Evolutionary conservation across 2,329 filamentous ascomycete species (phyloP).

Genomic region (Camillea tinctor): DNA sequence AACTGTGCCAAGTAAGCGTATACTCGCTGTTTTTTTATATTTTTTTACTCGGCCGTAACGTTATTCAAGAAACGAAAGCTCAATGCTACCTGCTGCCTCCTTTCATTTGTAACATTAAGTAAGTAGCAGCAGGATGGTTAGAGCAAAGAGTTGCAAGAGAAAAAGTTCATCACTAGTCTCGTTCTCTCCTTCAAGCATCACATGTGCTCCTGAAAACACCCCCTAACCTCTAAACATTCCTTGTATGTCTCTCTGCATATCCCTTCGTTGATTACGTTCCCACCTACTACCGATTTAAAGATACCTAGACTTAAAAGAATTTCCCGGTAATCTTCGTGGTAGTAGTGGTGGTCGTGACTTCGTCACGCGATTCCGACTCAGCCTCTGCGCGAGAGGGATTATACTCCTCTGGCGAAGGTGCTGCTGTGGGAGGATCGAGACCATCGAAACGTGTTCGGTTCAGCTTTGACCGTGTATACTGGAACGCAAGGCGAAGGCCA

Average conservation of each 20-base stretch:
- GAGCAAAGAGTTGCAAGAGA: too few species aligned
- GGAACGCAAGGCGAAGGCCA: conserved; percentile 55
- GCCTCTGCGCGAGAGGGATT: conserved; percentile 27
- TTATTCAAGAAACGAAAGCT: too few species aligned
- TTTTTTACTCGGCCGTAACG: too few species aligned
- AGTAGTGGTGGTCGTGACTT: conserved; percentile 28
- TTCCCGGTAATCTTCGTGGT: conserved; percentile 45
- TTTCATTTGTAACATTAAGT: too few species aligned
- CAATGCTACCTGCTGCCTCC: too few species aligned
- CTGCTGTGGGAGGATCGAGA: conserved; percentile 53
- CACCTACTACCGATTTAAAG: background rate
- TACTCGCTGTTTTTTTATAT: too few species aligned
- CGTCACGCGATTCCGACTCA: conserved; percentile 30
- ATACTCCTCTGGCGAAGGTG: conserved; percentile 16
- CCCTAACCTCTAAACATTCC: background rate
- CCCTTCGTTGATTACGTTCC: background rate
- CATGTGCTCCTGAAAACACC: background rate
- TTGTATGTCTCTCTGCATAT: background rate
- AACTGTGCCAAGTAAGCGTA: too few species aligned
- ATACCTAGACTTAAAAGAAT: conserved; percentile 46
- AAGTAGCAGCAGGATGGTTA: too few species aligned
- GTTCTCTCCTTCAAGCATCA: background rate
- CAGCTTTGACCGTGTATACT: conserved; percentile 56
- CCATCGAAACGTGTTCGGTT: conserved; percentile 65
- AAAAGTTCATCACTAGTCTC: background rate